A percentile compares a stretch with the other conserved stretches of the same genome.
These are phyloP conservation scores for Aspergillus texensis DNA, from an alignment of 2,329 filamentous ascomycete species.

Conservation along the genomic window DNA sequence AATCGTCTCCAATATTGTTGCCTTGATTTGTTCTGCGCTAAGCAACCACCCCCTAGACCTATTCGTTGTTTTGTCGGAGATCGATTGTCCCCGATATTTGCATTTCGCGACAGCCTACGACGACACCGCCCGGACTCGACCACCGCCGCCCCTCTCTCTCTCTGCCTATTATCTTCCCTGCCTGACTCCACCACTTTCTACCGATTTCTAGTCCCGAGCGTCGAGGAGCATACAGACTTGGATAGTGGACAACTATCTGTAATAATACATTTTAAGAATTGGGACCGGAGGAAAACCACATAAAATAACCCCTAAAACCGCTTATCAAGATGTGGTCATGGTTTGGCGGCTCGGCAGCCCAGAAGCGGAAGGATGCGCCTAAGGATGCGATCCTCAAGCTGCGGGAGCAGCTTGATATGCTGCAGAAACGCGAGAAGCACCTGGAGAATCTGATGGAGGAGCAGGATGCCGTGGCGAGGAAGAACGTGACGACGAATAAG, in stretches of 20 bases:
- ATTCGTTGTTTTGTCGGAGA: not conserved
- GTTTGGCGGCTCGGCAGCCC: conserved; percentile 82
- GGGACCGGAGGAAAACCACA: not conserved
- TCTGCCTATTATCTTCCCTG: conserved; percentile 4
- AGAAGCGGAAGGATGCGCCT: conserved; percentile 88
- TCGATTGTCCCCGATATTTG: not conserved
- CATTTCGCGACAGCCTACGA: not conserved
- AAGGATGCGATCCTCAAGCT: conserved; percentile 95
- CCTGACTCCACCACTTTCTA: conserved; percentile 10
- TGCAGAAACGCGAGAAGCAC: conserved; percentile 94
- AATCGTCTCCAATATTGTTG: not conserved
- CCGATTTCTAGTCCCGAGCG: conserved; percentile 8
- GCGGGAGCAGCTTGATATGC: conserved; percentile 90
- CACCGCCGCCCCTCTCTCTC: not conserved
- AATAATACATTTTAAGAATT: not conserved
- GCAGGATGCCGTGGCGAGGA: conserved; percentile 84
- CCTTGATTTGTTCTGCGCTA: not conserved
- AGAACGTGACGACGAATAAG: conserved; percentile 88
- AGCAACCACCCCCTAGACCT: not conserved
- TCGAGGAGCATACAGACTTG: not conserved
- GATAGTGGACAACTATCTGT: not conserved
- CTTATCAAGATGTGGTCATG: conserved; percentile 70
- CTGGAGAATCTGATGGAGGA: conserved; percentile 90
- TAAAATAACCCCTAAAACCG: not conserved
- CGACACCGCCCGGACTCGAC: not conserved